Conservation (phyloP, 2,329 filamentous ascomycete species). For the Colletotrichum sublineola region DNA sequence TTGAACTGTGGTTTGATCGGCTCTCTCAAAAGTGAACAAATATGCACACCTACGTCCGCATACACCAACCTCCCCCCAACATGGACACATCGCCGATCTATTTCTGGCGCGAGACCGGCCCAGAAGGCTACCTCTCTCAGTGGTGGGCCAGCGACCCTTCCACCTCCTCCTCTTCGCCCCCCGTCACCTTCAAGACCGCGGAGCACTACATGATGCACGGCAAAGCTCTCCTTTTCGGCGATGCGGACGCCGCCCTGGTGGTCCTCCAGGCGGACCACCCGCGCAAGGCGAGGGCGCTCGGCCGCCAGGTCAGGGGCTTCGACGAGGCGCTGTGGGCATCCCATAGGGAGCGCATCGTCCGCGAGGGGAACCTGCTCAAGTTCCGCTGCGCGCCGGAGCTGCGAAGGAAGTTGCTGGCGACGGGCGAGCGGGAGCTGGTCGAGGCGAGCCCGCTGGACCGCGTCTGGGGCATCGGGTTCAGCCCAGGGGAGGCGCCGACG, state of each 20-base stretch:
- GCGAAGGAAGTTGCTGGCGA: slow-evolving; percentile 64
- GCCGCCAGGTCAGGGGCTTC: slow-evolving; percentile 68
- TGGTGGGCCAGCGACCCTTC: slow-evolving; percentile 63
- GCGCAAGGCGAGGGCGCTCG: slow-evolving; percentile 64
- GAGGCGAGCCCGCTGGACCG: slow-evolving; percentile 72
- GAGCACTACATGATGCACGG: slow-evolving; percentile 71
- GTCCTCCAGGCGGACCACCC: slow-evolving; percentile 65
- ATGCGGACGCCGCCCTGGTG: slow-evolving; percentile 56
- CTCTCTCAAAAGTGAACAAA: background rate
- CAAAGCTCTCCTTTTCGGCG: slow-evolving; percentile 65
- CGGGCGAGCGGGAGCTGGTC: slow-evolving; percentile 71
- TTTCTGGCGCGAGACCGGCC: slow-evolving; percentile 64
- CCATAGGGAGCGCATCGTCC: slow-evolving; percentile 67
- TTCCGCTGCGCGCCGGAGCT: slow-evolving; percentile 66
- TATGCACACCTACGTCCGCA: too few species aligned
- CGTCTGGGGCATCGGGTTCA: slow-evolving; percentile 77
- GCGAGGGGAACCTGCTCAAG: slow-evolving; percentile 69
- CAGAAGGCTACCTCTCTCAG: slow-evolving; percentile 70
- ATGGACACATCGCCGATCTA: slow-evolving; percentile 49
- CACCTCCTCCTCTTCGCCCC: slow-evolving; percentile 59
- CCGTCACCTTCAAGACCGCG: slow-evolving; percentile 61
- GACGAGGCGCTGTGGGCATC: slow-evolving; percentile 63
- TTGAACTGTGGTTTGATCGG: too few species aligned
- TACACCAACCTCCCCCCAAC: too few species aligned
- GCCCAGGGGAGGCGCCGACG: slow-evolving; percentile 60